Evolutionary conservation across 2,329 filamentous ascomycete genomes (phyloP).

Genomic region (Pseudogymnoascus sp.): DNA sequence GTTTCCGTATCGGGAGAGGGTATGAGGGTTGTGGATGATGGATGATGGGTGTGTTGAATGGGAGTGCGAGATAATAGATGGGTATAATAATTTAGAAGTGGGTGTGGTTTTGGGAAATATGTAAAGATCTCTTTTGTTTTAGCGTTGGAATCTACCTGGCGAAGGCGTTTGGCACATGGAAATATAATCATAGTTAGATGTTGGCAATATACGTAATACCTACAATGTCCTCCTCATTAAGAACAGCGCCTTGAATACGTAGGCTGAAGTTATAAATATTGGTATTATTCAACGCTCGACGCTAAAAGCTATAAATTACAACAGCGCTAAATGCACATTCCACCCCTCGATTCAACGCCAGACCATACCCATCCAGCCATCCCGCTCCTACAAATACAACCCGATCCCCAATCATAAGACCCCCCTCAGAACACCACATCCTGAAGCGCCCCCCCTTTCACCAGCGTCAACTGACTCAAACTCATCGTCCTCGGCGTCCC

Average conservation of each 20-base stretch:
- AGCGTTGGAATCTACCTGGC: not conserved
- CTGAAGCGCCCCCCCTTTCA: slow-evolving; percentile 15
- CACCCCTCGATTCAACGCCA: not conserved
- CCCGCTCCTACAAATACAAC: not conserved
- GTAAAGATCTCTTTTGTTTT: not conserved
- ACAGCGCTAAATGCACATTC: not conserved
- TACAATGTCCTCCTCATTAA: no score
- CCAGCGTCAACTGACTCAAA: slow-evolving; percentile 53
- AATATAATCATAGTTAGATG: not conserved
- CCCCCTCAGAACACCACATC: not conserved
- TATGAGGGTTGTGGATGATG: not conserved
- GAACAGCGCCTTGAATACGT: no score
- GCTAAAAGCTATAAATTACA: no score
- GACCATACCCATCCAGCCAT: not conserved
- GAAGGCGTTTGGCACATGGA: not conserved
- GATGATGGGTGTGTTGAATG: not conserved
- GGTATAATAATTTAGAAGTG: not conserved
- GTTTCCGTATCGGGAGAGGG: not conserved
- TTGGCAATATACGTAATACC: no score
- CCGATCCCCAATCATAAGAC: no score
- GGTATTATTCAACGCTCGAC: no score
- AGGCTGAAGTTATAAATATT: no score
- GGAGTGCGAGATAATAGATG: not conserved
- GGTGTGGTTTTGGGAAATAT: not conserved
- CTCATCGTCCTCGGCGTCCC: slow-evolving; percentile 60